Base-by-base conservation (phyloP, 2,329 filamentous ascomycete genomes). In the Xylariaceae sp. region DNA sequence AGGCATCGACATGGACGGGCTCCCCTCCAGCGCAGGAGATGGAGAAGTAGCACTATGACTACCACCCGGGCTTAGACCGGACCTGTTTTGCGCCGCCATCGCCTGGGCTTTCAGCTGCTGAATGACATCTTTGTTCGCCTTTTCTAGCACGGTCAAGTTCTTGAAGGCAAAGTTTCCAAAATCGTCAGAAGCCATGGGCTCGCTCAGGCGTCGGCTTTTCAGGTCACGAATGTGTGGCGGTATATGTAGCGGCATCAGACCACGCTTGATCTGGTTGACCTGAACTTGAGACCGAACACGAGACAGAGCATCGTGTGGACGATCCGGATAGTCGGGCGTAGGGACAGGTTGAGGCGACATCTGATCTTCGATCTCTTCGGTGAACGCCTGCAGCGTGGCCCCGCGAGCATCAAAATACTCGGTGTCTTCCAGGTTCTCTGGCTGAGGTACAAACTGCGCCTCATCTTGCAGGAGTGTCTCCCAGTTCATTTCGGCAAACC, bases 61-160 rank as follows among this genome's bases (percentile, higher is more conserved):
- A 7, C 60, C 60, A 32, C 64, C 62, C 2, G 69, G 65, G 37
- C 65, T 72, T 19, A 60, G 50, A 4, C 59, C 55, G 5, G 64
- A 56, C 21, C 80, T 79, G 51, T 59, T 74, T 45, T 80, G 75
- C 2, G 68, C 61, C 3, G 76, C 88, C 64, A 95, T 72, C 3
- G 92, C 89, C 58, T 96, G 89, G 15, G 89, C 87, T 9, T 89
- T 80, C 37, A 98, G 68, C 57, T 96, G 96, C 51, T 96, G 89
- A 19, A 98, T 94, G 19, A 96, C 88, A 51, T 98, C 92, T 56
- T 98, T 98, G 61, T 98, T 98, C 35, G 92, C 92, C 59, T 95
- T 96, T 51, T 96, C 92, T 13, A 98, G 70, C 14, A 96, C 90
- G 0, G 90, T 89, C 31, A 98, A 65, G 50, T 98, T 98, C 64